Conservation (phyloP, 768 basidiomycete species). For the Suillus placidus region DNA sequence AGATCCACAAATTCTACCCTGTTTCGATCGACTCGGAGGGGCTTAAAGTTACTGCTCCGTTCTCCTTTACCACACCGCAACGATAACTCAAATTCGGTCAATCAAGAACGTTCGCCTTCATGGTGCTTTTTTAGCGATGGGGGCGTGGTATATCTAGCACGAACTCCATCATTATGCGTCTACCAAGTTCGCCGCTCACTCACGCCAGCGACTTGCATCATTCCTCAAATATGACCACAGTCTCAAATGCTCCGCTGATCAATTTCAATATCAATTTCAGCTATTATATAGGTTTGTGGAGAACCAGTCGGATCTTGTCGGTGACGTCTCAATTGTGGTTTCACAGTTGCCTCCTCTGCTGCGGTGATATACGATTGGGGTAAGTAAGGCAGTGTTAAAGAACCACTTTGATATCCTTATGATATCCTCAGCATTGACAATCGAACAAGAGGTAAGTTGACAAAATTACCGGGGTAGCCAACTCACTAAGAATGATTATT, state of each 20-base stretch:
- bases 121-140: neutral
- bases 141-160: conserved; percentile 9
- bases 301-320: neutral
- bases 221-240: neutral
- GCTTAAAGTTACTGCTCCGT: neutral
- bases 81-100: neutral
- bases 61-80: neutral
- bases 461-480: neutral
- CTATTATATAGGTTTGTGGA: neutral
- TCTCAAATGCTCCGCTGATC: neutral
- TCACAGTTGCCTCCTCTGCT: neutral
- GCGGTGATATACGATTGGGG: neutral
- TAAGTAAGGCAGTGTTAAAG: neutral
- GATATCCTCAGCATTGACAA: neutral
- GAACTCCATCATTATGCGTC: neutral
- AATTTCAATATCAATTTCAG: neutral
- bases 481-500: neutral
- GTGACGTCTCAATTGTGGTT: neutral
- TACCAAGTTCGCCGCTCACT: neutral
- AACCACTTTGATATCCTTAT: neutral
- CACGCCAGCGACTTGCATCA: neutral
- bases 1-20: neutral
- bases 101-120: neutral
- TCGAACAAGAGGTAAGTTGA: neutral
- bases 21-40: neutral